Evolutionary conservation across 2,329 filamentous ascomycete species (phyloP), one percentile per base, ranked within the genome.

Genomic region (Lasiodiplodia sp.): DNA sequence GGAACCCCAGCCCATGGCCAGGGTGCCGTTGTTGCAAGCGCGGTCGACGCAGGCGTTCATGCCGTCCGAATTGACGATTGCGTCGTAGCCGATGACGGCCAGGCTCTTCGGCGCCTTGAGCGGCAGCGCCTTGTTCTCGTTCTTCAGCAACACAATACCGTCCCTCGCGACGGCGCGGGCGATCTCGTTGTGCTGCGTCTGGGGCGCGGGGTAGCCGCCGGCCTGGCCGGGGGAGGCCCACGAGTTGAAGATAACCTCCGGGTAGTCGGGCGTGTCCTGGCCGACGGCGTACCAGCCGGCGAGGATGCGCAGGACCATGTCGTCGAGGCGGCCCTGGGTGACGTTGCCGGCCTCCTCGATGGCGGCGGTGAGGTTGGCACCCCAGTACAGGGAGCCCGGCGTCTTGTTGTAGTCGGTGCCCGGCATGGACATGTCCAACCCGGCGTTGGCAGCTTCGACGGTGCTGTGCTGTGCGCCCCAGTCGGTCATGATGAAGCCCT

Each of bases 331-430:
- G 87, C 91, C 97, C 73, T 92, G 88, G 0, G 95, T 92, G 37
- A 98, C 83, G 0, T 94, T 97, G 38, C 94, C 94, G 76, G 97
- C 97, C 56, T 97, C 83, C 56, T 97, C 83, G 2, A 93, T 87
- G 0, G 94, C 87, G 62, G 88, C 89, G 0, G 91, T 95, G 37
- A 97, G 85, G 73, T 95, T 85, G 0, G 86, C 77, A 0, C 92
- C 94, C 87, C 92, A 95, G 21, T 97, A 92, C 80, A 0, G 91
- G 92, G 77, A 21, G 73, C 3, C 77, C 76, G 79, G 79, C 77
- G n/a, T 78, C 77, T 76, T 70, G 53, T 37, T 52, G 60, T 57
- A 68, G 53, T 67, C 71, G 37, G 76, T 79, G 21, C 80, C 80
- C 0, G 88, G 88, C 78, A 80, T 80, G 76, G 84, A 56, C 80